A percentile compares a stretch with the other conserved stretches of the same genome.
These are phyloP conservation scores for Tolypocladium paradoxum DNA, from an alignment of 2,329 filamentous ascomycete species.

Conservation along the genomic window DNA sequence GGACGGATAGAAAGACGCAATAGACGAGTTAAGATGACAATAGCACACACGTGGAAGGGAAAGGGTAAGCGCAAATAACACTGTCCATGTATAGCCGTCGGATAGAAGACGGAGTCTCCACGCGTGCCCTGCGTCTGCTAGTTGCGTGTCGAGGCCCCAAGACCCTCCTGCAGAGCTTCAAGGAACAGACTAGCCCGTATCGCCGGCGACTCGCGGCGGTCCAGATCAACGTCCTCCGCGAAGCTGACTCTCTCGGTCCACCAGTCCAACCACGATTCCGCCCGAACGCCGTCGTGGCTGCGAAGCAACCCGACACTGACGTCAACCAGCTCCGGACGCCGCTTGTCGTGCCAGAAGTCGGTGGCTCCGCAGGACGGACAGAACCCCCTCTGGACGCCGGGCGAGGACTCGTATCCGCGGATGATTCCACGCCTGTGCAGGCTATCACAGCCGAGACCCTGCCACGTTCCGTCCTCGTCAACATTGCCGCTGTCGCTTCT, in stretches of 20 bases:
- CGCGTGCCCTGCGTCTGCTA: background rate
- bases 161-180: background rate
- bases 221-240: constrained; percentile 31
- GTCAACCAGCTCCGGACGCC: constrained; percentile 46
- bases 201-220: background rate
- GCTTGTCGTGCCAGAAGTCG: constrained; percentile 48
- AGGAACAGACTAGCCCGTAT: background rate
- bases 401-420: constrained; percentile 41
- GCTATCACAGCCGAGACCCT: constrained; percentile 20
- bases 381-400: constrained; percentile 46
- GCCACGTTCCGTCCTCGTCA: background rate
- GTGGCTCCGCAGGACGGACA: constrained; percentile 53
- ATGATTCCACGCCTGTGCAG: constrained; percentile 31
- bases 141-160: background rate
- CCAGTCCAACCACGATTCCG: constrained; percentile 53
- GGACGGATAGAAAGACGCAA: too few species aligned
- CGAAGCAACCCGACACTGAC: constrained; percentile 50
- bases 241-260: constrained; percentile 47
- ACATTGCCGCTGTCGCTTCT: constrained; percentile 9
- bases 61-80: too few species aligned
- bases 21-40: too few species aligned
- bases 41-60: too few species aligned
- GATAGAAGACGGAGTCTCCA: background rate
- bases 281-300: constrained; percentile 40
- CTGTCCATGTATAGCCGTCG: background rate